A percentile compares a stretch with the other conserved stretches of the same genome.
Evolutionary conservation across 202 grass and related monocot species (phyloP).

Genomic region (Saccharum hybrid): DNA sequence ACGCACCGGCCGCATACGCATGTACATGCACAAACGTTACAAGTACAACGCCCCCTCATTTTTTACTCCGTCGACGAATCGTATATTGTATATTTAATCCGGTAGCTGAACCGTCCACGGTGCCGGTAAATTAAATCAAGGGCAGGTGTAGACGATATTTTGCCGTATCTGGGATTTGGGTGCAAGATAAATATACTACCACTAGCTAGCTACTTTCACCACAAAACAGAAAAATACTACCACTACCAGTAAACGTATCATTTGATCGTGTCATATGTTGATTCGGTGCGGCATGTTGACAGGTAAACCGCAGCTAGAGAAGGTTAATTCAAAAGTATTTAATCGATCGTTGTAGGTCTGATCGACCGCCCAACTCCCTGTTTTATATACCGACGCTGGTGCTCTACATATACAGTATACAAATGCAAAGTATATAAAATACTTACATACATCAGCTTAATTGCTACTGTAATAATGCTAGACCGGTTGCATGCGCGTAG

Average conservation of each 20-base stretch:
- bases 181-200: neutral
- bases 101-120: slow-evolving; percentile 46
- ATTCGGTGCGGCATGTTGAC: too few species aligned
- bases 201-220: neutral
- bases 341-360: neutral
- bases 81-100: slow-evolving; percentile 14
- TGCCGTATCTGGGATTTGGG: slow-evolving; percentile 25
- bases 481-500: neutral
- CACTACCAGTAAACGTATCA: neutral
- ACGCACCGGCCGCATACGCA: neutral
- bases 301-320: neutral
- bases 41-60: neutral
- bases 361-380: too few species aligned
- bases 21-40: neutral
- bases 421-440: neutral
- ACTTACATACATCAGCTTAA: neutral
- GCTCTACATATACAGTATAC: neutral
- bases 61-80: neutral
- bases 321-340: neutral
- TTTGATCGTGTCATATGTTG: neutral
- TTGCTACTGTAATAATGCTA: neutral
- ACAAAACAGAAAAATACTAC: neutral
- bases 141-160: neutral
- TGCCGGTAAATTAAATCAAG: slow-evolving; percentile 28
- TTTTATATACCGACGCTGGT: neutral